Percentiles rank a stretch among this genome's conserved stretches.
Conservation (phyloP, 73 alveolate genomes). For the Effrenium voratum region DNA sequence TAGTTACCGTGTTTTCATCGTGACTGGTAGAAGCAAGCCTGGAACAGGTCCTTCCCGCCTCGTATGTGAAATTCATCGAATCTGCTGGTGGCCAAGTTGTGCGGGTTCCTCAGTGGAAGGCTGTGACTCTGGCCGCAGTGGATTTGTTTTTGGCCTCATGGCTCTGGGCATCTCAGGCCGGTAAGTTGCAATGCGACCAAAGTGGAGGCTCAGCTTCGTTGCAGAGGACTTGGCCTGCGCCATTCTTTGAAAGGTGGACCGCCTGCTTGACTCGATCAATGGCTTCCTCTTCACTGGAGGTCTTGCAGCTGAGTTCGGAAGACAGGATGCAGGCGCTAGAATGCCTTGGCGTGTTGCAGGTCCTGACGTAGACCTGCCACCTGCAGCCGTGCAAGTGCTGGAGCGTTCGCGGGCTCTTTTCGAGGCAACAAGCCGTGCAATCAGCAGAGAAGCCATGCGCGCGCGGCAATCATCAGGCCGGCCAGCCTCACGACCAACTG, state of each 20-base stretch:
- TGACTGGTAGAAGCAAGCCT: no score
- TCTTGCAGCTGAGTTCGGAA: neutral
- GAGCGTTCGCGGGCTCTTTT: slow-evolving; percentile 22
- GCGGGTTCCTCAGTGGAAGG: neutral
- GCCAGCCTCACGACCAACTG: slow-evolving; percentile 10
- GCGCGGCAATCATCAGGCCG: neutral
- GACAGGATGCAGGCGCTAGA: no score
- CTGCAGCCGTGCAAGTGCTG: slow-evolving; percentile 73
- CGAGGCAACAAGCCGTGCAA: neutral
- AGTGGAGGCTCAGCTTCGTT: neutral
- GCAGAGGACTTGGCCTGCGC: no score
- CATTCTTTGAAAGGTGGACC: slow-evolving; percentile 1
- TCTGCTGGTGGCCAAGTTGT: slow-evolving; percentile 86
- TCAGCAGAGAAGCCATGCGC: neutral
- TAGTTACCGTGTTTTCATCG: no score
- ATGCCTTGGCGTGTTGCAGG: neutral
- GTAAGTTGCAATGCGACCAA: no score
- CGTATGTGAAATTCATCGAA: slow-evolving; percentile 57
- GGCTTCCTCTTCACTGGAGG: slow-evolving; percentile 88
- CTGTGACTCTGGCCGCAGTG: neutral
- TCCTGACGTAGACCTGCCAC: slow-evolving; percentile 59
- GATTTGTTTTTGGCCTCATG: neutral
- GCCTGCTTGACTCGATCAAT: slow-evolving; percentile 32
- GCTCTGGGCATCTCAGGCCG: neutral
- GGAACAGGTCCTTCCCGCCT: slow-evolving; percentile 52